Conservation (phyloP, 352 stramenopile species). For the Phytophthora chlamydospora region DNA sequence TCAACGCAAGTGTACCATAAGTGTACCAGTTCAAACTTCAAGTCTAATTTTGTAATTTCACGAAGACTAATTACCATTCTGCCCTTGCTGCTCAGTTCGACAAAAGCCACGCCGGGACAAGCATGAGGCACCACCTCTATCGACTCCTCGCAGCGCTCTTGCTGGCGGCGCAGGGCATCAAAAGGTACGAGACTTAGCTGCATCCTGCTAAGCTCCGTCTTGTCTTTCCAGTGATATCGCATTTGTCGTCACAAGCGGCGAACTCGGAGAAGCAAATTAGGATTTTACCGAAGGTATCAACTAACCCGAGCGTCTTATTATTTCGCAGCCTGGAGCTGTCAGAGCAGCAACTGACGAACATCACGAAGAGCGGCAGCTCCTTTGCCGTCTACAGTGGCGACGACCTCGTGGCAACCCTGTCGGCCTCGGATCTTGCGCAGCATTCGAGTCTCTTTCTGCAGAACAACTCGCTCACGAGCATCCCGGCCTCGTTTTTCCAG, state of each 20-base stretch:
- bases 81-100: slow-evolving; percentile 26
- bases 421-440: slow-evolving; percentile 28
- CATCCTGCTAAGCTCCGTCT: slow-evolving; percentile 5
- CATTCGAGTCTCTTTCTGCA: slow-evolving; percentile 50
- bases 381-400: slow-evolving; percentile 42
- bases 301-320: neutral
- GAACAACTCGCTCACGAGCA: slow-evolving; percentile 50
- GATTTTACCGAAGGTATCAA: slow-evolving; percentile 11
- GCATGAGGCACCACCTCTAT: slow-evolving; percentile 12
- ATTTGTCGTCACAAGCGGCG: neutral
- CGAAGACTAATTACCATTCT: slow-evolving; percentile 4
- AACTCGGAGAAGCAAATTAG: neutral
- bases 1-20: slow-evolving; percentile 17
- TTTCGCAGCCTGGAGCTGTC: slow-evolving; percentile 48
- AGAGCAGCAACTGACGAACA: slow-evolving; percentile 39
- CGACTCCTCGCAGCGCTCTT: slow-evolving; percentile 10
- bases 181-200: slow-evolving; percentile 13
- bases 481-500: slow-evolving; percentile 54
- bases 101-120: neutral
- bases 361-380: slow-evolving; percentile 27
- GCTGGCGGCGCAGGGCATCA: neutral
- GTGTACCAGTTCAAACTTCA: slow-evolving; percentile 21
- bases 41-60: slow-evolving; percentile 18
- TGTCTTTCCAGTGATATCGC: neutral
- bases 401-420: slow-evolving; percentile 21